phyloP scores from a whole-genome alignment of 306 rosid species.

The Cucurbita ficifolia region DNA sequence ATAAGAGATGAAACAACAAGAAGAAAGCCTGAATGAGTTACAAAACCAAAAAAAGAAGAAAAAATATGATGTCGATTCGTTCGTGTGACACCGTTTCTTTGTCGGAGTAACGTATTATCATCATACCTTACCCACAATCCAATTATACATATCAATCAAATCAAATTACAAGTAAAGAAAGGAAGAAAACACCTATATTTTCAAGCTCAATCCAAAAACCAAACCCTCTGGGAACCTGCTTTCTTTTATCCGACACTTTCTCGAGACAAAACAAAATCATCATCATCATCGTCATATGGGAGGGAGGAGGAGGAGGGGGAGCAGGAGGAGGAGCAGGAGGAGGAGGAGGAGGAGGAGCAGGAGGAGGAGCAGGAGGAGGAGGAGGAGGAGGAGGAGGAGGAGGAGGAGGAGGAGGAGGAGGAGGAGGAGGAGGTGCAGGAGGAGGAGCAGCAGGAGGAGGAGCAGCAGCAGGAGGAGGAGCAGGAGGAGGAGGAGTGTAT shows the following conservation, averaged over 20 bases:
- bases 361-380: no score
- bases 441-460: no score
- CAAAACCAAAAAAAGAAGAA: background rate
- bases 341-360: no score
- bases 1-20: constrained; percentile 1
- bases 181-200: constrained; percentile 8
- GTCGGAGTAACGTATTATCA: constrained; percentile 2
- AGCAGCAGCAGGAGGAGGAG: no score
- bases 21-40: constrained; percentile 13
- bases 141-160: constrained; percentile 38
- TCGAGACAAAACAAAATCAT: constrained; percentile 26
- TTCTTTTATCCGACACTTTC: constrained; percentile 22
- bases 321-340: no score
- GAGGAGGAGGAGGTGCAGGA: no score
- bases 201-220: constrained; percentile 32
- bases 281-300: background rate
- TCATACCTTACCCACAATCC: constrained; percentile 25
- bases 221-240: constrained; percentile 27
- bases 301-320: no score
- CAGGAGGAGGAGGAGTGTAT: background rate
- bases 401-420: no score
- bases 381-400: background rate
- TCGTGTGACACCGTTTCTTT: constrained; percentile 5
- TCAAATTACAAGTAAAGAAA: constrained; percentile 23
- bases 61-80: constrained; percentile 3